These are phyloP conservation scores for Dipteronia dyeriana DNA, from an alignment of 345 rosid genomes.

Conservation along the genomic window DNA sequence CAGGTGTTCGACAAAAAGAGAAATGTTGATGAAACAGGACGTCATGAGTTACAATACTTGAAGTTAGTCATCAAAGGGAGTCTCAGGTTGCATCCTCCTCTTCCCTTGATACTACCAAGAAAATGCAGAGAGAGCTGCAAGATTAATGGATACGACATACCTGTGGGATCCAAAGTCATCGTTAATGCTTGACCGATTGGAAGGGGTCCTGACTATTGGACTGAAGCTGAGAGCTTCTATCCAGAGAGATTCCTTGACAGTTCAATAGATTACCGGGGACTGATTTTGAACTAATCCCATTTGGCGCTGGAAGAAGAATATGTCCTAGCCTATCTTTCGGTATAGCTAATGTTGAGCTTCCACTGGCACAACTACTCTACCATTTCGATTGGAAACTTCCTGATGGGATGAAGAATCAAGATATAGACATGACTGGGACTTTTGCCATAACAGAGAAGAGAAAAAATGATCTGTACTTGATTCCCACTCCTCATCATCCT, in stretches of 20 bases:
- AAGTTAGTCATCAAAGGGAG: constrained; percentile 18
- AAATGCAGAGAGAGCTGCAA: constrained; percentile 14
- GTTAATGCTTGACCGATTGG: constrained; percentile 31
- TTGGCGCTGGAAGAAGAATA: constrained; percentile 2
- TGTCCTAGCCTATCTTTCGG: neutral
- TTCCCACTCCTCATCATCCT: too few relatives aligned
- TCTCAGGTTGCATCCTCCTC: constrained; percentile 32
- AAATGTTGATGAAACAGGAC: constrained; percentile 22
- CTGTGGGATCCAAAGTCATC: constrained; percentile 17
- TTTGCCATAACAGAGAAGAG: too few relatives aligned
- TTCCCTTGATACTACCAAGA: constrained; percentile 33
- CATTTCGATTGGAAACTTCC: too few relatives aligned
- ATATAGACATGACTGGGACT: too few relatives aligned
- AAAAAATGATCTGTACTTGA: too few relatives aligned
- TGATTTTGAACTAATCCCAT: constrained; percentile 20
- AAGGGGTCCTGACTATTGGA: constrained; percentile 30
- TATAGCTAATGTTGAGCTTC: neutral
- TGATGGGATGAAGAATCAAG: too few relatives aligned
- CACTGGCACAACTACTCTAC: too few relatives aligned
- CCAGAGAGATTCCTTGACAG: constrained; percentile 28
- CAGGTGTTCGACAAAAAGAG: constrained; percentile 13
- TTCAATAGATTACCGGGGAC: constrained; percentile 23
- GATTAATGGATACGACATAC: constrained; percentile 20
- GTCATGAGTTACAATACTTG: constrained; percentile 24
- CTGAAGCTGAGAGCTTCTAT: constrained; percentile 23